phyloP scores from a whole-genome alignment of 352 stramenopile species.

The Thraustotheca clavata region DNA sequence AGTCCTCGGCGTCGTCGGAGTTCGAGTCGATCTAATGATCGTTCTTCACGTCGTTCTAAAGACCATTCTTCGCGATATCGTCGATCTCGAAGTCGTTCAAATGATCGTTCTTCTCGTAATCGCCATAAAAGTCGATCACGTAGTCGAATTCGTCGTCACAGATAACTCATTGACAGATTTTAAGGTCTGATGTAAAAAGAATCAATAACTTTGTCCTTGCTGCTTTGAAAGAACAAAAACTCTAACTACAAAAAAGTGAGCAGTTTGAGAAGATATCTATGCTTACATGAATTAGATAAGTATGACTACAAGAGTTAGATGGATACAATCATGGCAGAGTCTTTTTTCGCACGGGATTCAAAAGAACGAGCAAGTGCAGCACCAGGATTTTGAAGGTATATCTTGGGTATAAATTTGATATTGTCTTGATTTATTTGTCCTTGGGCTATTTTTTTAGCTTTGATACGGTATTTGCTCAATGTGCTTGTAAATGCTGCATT shows the following conservation, averaged over 20 bases:
- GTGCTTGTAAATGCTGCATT: background rate
- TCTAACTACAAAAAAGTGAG: no score
- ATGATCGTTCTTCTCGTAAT: no score
- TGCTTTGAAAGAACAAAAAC: no score
- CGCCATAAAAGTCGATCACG: no score
- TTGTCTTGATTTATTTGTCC: constrained; percentile 11
- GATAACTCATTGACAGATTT: no score
- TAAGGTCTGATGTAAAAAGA: no score
- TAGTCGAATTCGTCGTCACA: no score
- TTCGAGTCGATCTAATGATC: background rate
- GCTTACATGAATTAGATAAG: background rate
- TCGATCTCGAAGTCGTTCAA: no score
- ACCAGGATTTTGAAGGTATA: constrained; percentile 12
- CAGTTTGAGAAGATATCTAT: no score
- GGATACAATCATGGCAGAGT: background rate
- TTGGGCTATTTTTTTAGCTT: background rate
- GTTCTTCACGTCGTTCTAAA: background rate
- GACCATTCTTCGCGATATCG: no score
- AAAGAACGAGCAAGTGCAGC: constrained; percentile 5
- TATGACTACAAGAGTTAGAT: background rate
- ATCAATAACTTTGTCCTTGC: no score
- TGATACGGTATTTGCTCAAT: constrained; percentile 2
- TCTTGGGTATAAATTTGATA: constrained; percentile 7
- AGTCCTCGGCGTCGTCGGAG: no score
- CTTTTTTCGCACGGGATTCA: background rate